These are phyloP conservation scores for Arbutus unedo DNA, from an alignment of 148 eudicot species.

Conservation along the genomic window DNA sequence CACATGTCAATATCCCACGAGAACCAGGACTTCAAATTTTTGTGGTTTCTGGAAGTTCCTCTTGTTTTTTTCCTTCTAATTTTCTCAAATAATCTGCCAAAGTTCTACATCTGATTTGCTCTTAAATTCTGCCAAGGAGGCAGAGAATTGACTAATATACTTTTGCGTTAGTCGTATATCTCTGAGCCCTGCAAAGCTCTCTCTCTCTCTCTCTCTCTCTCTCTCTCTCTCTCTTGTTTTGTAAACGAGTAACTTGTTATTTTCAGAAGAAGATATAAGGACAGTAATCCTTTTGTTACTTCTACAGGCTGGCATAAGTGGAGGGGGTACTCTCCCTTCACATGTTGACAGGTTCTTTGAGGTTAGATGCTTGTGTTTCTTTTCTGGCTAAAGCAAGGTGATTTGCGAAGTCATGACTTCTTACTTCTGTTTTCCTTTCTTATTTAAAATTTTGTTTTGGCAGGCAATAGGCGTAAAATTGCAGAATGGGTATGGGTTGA, in stretches of 20 bases:
- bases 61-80: background rate
- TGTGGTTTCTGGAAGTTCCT: background rate
- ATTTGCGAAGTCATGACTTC: background rate
- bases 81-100: background rate
- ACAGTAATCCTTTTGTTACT: conserved; percentile 10
- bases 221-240: background rate
- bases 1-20: background rate
- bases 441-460: background rate
- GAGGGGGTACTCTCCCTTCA: conserved; percentile 88
- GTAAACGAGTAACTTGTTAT: background rate
- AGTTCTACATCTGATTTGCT: background rate
- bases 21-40: background rate
- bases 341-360: conserved; percentile 90
- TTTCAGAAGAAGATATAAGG: background rate
- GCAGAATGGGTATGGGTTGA: conserved; percentile 91
- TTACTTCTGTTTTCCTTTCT: conserved; percentile 1
- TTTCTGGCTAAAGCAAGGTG: conserved; percentile 11
- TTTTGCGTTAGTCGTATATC: background rate
- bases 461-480: conserved; percentile 78
- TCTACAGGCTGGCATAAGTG: conserved; percentile 87
- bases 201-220: background rate
- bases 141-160: background rate
- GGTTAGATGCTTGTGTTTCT: conserved; percentile 41
- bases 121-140: background rate
- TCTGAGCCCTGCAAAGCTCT: background rate